Evolutionary conservation across 352 stramenopile genomes (phyloP).

Genomic region (Phytophthora tubulina): DNA sequence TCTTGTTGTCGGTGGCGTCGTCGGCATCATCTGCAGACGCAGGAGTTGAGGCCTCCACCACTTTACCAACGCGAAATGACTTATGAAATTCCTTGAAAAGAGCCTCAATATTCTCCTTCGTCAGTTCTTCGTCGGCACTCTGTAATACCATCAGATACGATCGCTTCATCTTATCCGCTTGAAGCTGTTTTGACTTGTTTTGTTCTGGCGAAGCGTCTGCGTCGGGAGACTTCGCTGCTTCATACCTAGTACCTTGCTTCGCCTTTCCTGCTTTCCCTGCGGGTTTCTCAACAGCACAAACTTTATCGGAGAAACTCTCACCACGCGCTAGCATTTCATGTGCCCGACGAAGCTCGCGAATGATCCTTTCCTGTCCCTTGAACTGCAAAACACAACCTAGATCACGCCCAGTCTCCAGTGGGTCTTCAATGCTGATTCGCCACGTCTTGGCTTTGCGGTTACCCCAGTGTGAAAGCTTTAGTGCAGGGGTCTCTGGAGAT

Average conservation of each 20-base stretch:
- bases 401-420: slow-evolving; percentile 81
- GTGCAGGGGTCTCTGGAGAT: slow-evolving; percentile 40
- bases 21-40: background rate
- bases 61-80: slow-evolving; percentile 49
- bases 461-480: slow-evolving; percentile 62
- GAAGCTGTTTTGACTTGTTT: slow-evolving; percentile 21
- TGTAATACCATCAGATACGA: slow-evolving; percentile 49
- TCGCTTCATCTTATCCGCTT: slow-evolving; percentile 34
- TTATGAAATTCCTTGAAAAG: slow-evolving; percentile 51
- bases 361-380: slow-evolving; percentile 68
- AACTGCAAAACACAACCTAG: slow-evolving; percentile 83
- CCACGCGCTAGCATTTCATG: slow-evolving; percentile 53
- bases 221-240: background rate
- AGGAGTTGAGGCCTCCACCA: slow-evolving; percentile 21
- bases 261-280: slow-evolving; percentile 18
- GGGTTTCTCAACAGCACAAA: slow-evolving; percentile 45
- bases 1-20: slow-evolving; percentile 7
- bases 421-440: slow-evolving; percentile 90
- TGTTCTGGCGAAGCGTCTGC: slow-evolving; percentile 4
- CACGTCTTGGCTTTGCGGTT: slow-evolving; percentile 67
- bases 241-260: slow-evolving; percentile 14
- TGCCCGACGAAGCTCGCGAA: slow-evolving; percentile 71
- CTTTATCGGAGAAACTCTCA: slow-evolving; percentile 58
- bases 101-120: slow-evolving; percentile 37
- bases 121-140: slow-evolving; percentile 48